Base-by-base conservation (phyloP, 768 basidiomycete genomes). In the Coprinopsis sp. region DNA sequence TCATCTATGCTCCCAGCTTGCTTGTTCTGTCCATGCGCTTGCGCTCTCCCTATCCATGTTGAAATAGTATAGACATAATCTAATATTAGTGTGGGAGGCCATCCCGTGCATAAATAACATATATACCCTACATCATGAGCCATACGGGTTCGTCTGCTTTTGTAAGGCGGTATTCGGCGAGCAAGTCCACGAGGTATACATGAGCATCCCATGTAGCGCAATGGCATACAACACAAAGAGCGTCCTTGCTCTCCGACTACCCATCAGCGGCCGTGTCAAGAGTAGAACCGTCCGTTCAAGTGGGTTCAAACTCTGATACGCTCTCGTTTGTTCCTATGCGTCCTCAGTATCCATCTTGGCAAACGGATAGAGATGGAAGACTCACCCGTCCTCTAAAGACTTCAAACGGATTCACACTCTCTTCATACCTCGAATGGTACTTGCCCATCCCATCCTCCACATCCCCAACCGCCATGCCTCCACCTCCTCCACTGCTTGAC, bases 371-470 rank as follows among this genome's bases (percentile, higher is more conserved):
- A 41, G 19, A 11, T 34, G 23, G 27, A 39, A 47, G 25, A 78
- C 92, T 54, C 57, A 96, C 95, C 63, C 92, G 74, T 1, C 95
- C 92, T 52, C 92, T 82, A 76, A 99, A 98, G 6, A 87, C 92
- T 64, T 97, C 94, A 61, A 99, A 99, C 0, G 96, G 95, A 59
- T 99, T 98, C 82, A 98, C 92, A 43, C 90, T 82, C 66, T 96
- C 90, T 61, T 98, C 95, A 59, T 99, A 99, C 61, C 92, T 76
- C 52, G 85, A 78, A 39, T 84, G 82, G 65, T 98, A 99, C 60
- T 83, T 89, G 57, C 86, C 85, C 63, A 98, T 81, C 55, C 91
- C 90, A 54, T 86, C 87, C 53, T 64, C 66, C 21, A 69, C 67
- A 22, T 34, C 42, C 40, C 43, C 43, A 33, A 33, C 43, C 22